phyloP scores from a whole-genome alignment of 2,329 filamentous ascomycete species.

The Teratosphaeria zuluensis region DNA sequence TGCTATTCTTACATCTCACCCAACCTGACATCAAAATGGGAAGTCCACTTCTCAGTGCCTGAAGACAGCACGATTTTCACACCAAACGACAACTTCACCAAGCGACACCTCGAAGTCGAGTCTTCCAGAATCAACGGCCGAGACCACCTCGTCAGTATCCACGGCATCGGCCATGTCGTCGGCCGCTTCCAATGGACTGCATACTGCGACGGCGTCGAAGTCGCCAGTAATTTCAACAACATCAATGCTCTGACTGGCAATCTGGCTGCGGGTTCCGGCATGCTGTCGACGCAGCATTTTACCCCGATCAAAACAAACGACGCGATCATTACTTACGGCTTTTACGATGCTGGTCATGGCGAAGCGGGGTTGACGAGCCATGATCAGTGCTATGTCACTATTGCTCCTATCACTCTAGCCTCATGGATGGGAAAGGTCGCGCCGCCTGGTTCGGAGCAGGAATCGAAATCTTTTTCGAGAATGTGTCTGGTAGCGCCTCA shows the following conservation, averaged over 20 bases:
- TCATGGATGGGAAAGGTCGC: background rate
- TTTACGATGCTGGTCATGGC: background rate
- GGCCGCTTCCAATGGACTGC: background rate
- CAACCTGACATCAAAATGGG: background rate
- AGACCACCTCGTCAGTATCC: constrained; percentile 1
- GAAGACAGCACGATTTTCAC: background rate
- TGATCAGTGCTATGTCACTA: background rate
- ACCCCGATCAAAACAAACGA: background rate
- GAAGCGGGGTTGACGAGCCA: background rate
- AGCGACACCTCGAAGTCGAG: background rate
- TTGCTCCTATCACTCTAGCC: background rate
- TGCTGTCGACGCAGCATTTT: background rate
- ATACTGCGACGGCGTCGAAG: background rate
- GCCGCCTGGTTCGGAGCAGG: background rate
- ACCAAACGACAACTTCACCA: background rate
- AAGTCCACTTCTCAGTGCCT: background rate
- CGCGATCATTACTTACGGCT: background rate
- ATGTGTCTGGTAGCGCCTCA: background rate
- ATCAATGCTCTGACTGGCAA: background rate
- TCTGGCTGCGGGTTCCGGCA: background rate
- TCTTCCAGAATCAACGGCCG: background rate
- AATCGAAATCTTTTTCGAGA: background rate
- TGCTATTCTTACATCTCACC: background rate
- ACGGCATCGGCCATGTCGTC: constrained; percentile 1
- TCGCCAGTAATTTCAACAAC: background rate